Conservation (phyloP, 176 grass and related monocot species). For the Dactylis glomerata region DNA sequence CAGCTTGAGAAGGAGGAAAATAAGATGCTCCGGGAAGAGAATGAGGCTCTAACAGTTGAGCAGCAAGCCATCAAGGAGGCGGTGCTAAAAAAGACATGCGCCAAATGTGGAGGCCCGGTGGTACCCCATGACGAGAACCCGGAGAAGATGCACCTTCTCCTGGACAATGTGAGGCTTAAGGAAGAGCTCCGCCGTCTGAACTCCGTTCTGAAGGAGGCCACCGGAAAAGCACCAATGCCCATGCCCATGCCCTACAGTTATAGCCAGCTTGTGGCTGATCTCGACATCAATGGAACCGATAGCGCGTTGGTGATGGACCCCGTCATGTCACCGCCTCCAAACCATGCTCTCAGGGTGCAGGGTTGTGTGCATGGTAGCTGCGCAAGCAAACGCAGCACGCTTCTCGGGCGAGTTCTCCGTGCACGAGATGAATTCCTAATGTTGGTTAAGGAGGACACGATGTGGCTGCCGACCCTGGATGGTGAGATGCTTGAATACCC, state of each 20-base stretch:
- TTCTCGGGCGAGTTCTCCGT: not conserved
- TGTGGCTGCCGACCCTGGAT: not conserved
- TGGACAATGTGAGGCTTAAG: conserved; percentile 21
- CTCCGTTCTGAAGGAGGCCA: not conserved
- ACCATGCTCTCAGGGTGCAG: not conserved
- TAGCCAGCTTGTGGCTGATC: not conserved
- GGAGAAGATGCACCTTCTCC: not conserved
- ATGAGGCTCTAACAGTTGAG: not conserved
- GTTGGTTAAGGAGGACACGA: not conserved
- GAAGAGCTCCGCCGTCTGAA: not conserved
- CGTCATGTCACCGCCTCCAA: not conserved
- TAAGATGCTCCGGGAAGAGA: not conserved
- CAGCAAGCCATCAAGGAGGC: not conserved
- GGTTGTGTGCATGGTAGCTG: not conserved
- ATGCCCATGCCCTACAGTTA: not conserved
- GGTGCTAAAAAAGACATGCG: not conserved
- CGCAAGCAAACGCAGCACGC: no score
- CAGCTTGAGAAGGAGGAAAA: not conserved
- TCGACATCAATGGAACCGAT: not conserved
- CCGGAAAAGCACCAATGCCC: not conserved
- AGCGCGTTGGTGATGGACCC: not conserved
- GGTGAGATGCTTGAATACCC: not conserved
- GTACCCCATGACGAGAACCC: not conserved
- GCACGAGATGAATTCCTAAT: conserved; percentile 1
- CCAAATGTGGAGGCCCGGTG: not conserved